These are phyloP conservation scores for Phytophthora ohioensis DNA, from an alignment of 352 stramenopile genomes.

Conservation along the genomic window DNA sequence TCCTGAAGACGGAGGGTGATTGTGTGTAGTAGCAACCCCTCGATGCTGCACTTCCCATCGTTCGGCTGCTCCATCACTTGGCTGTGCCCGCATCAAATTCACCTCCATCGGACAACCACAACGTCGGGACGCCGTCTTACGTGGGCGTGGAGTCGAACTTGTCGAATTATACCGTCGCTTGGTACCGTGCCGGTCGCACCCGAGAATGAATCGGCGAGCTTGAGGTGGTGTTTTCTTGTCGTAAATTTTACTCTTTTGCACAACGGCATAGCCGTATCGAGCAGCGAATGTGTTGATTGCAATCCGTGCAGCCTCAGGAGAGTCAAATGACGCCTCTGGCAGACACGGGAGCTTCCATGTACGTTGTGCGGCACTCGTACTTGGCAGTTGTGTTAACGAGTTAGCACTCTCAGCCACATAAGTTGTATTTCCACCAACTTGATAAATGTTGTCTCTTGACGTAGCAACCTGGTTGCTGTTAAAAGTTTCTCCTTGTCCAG, in stretches of 20 bases:
- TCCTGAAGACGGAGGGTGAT: neutral
- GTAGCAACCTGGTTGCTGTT: too few relatives aligned
- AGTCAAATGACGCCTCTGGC: neutral
- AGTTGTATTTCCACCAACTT: too few relatives aligned
- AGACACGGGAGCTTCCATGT: slow-evolving; percentile 3
- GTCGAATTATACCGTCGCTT: neutral
- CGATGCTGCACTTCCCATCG: slow-evolving; percentile 4
- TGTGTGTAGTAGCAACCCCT: neutral
- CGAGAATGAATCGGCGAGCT: neutral
- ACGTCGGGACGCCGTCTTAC: neutral
- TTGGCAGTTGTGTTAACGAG: too few relatives aligned
- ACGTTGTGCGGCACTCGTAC: neutral
- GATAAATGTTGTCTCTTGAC: too few relatives aligned
- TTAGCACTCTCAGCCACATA: too few relatives aligned
- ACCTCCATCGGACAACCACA: slow-evolving; percentile 6
- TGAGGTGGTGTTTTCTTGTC: neutral
- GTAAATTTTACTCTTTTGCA: neutral
- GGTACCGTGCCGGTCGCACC: slow-evolving; percentile 3
- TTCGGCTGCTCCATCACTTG: neutral
- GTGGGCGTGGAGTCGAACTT: neutral
- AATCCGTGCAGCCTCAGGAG: neutral
- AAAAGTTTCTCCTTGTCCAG: too few relatives aligned
- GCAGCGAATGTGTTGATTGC: slow-evolving; percentile 1
- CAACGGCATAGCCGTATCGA: neutral
- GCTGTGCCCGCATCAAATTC: neutral